Evolutionary conservation across 352 stramenopile species (phyloP), one percentile per base, ranked within the genome.

Genomic region (Phytophthora citrophthora): DNA sequence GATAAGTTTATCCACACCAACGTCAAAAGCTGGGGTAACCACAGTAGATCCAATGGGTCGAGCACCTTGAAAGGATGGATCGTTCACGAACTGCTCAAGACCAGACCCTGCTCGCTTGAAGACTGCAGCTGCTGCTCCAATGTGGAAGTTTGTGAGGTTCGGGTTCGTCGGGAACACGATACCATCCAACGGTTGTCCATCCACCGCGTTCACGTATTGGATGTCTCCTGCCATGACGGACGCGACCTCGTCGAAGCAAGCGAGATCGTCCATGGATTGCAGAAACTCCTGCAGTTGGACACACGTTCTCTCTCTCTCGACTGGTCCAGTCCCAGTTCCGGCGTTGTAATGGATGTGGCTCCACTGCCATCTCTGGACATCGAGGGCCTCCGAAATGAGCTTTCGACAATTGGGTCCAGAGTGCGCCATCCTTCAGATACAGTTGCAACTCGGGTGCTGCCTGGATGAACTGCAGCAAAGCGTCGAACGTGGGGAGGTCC

Each of bases 101-200:
- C 70, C 64, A 2, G 11, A 34, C 5, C 80, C 80, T 2, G 80
- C 80, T 13, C 79, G 79, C 29, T 52, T 43, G 56, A 83, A 89
- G 2, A 86, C 61, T 4, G 61, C 75, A 0, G 32, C 55, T 6
- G 77, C 74, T 2, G 74, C 72, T 13, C 77, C 79, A 18, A 71
- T 70, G 54, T 72, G 57, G 41, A 73, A 70, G 54, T 79, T 85
- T 1, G 49, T 52, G 41, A 89, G 41, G 15, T 64, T 41, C 7
- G 67, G 44, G 41, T 72, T 81, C 16, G 77, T 80, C 9, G 79
- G 74, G 56, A 89, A 89, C n/a, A 61, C 70, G 39, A 89, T 73
- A 12, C 62, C 76, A 41, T 41, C 34, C 34, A 41, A 18, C 15
- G 34, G 34, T 41, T 41, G 34, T 41, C 56, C 62, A 44, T 70